A percentile compares a stretch with the other conserved stretches of the same genome.
phyloP scores from a whole-genome alignment of 2,329 filamentous ascomycete genomes.

The Trichoderma simmonsii region DNA sequence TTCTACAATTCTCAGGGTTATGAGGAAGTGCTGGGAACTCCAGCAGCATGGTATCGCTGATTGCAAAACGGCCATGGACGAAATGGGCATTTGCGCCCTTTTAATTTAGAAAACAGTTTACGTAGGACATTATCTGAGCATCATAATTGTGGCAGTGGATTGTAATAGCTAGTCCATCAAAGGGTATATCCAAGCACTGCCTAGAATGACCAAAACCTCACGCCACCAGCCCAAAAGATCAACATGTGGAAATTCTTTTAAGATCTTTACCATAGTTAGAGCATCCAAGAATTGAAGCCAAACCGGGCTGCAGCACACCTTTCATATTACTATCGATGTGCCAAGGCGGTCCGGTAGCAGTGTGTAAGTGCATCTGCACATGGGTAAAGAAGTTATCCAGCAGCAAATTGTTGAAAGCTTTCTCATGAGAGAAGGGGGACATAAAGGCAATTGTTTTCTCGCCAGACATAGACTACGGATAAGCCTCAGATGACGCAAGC shows the following conservation, averaged over 20 bases:
- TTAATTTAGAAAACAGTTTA: neutral
- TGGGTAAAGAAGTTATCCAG: neutral
- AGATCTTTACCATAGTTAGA: no score
- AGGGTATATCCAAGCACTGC: neutral
- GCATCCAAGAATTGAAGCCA: neutral
- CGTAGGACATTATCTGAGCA: neutral
- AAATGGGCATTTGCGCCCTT: neutral
- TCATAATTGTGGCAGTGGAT: neutral
- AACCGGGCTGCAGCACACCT: neutral
- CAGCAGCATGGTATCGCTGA: neutral
- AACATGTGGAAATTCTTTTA: no score
- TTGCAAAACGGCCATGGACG: neutral
- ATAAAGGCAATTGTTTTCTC: neutral
- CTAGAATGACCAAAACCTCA: neutral
- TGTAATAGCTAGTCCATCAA: neutral
- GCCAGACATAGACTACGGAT: neutral
- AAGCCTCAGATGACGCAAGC: neutral
- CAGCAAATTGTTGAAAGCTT: neutral
- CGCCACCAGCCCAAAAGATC: no score
- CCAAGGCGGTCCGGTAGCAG: neutral
- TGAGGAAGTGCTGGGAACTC: neutral
- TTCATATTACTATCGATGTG: neutral
- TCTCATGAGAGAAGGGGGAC: neutral
- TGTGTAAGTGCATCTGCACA: neutral
- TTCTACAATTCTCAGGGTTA: neutral